Evolutionary conservation across 2,329 filamentous ascomycete species (phyloP).

Genomic region (Verticillium longisporum): DNA sequence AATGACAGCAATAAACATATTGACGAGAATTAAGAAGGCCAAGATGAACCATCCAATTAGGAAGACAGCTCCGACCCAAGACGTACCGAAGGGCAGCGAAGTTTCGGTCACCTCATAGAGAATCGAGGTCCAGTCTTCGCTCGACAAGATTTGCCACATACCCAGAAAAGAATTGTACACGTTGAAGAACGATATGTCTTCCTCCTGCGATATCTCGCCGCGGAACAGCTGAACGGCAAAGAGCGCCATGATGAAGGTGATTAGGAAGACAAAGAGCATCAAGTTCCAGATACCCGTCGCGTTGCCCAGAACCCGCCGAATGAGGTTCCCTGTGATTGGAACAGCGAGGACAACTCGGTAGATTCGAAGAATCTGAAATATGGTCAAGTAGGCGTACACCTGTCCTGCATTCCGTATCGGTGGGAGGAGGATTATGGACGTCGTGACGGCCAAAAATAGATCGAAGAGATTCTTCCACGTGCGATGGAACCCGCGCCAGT

Average conservation of each 20-base stretch:
- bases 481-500: slow-evolving; percentile 76
- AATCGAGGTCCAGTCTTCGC: slow-evolving; percentile 89
- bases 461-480: slow-evolving; percentile 74
- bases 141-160: slow-evolving; percentile 96
- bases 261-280: slow-evolving; percentile 92
- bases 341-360: slow-evolving; percentile 90
- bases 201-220: slow-evolving; percentile 37
- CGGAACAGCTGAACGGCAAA: slow-evolving; percentile 91
- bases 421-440: slow-evolving; percentile 79
- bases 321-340: slow-evolving; percentile 78
- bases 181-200: slow-evolving; percentile 74
- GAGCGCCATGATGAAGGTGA: slow-evolving; percentile 89
- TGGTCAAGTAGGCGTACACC: slow-evolving; percentile 77
- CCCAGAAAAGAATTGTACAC: slow-evolving; percentile 95
- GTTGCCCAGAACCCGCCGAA: slow-evolving; percentile 84
- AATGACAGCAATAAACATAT: slow-evolving; percentile 99
- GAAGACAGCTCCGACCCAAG: slow-evolving; percentile 89
- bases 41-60: slow-evolving; percentile 94
- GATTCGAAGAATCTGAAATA: slow-evolving; percentile 87
- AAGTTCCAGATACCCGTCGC: slow-evolving; percentile 87
- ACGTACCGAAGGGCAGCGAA: slow-evolving; percentile 59
- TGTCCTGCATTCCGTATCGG: slow-evolving; percentile 65
- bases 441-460: slow-evolving; percentile 70
- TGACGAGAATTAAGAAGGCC: slow-evolving; percentile 89
- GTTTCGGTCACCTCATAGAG: slow-evolving; percentile 75